Evolutionary conservation across 352 stramenopile genomes (phyloP).

Genomic region (Globisporangium acanthophoron): DNA sequence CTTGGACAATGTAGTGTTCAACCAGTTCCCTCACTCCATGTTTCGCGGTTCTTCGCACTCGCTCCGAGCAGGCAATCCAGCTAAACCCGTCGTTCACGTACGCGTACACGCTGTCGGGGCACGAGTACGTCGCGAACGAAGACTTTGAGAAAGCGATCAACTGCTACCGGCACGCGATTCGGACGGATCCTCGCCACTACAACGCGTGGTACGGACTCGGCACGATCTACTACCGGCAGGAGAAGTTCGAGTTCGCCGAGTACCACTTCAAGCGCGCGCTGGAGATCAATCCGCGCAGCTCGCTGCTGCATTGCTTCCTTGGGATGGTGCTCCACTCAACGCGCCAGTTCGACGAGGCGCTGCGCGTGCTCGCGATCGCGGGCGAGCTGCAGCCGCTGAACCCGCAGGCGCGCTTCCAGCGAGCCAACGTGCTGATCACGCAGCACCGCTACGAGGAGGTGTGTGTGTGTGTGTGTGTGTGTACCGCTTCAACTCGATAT

Average conservation of each 20-base stretch:
- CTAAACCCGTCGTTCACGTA: conserved; percentile 95
- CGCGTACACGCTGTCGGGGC: conserved; percentile 95
- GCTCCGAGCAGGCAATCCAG: conserved; percentile 77
- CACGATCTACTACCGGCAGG: conserved; percentile 95
- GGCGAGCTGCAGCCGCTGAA: conserved; percentile 91
- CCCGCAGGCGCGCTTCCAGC: conserved; percentile 91
- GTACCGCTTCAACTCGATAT: too few species aligned
- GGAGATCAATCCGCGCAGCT: conserved; percentile 92
- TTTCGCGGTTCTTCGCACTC: not conserved
- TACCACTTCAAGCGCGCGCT: conserved; percentile 95
- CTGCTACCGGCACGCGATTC: conserved; percentile 94
- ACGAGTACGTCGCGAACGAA: conserved; percentile 98
- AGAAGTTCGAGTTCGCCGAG: conserved; percentile 97
- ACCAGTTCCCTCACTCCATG: not conserved
- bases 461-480: not conserved
- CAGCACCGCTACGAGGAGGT: conserved; percentile 89
- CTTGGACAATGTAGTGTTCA: not conserved
- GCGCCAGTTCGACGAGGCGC: conserved; percentile 85
- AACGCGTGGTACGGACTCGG: conserved; percentile 92
- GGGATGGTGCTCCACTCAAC: conserved; percentile 94
- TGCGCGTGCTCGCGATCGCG: conserved; percentile 87
- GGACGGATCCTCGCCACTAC: conserved; percentile 90
- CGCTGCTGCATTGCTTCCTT: conserved; percentile 93
- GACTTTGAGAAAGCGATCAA: conserved; percentile 97
- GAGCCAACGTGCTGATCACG: conserved; percentile 92